Base-by-base conservation (phyloP, 352 stramenopile species). In the Phytophthora multivora region DNA sequence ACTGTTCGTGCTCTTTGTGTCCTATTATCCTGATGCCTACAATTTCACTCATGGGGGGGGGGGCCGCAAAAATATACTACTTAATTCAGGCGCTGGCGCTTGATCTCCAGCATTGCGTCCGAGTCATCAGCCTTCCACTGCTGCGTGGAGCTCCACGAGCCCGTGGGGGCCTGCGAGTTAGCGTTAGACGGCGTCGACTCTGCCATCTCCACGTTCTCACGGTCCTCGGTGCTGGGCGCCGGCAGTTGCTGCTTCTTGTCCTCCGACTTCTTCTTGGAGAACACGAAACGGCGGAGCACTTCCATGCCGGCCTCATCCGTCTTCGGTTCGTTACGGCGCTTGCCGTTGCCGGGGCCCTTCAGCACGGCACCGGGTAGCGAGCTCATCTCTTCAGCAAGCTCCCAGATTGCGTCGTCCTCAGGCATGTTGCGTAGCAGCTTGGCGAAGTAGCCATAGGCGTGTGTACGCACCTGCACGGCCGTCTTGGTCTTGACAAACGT, bases 371-470 rank as follows among this genome's bases (percentile, higher is more conserved):
- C 83, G 0, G 85, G 85, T 2, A 93, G 56, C 6, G 82, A 91
- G 50, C 82, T 93, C 79, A 91, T 88, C 48, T 90, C 83, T 30
- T 93, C 80, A 0, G 85, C 85, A 2, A 91, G 69, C 52, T 90
- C 85, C 85, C 85, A 93, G 42, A 90, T 85, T 1, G 77, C 80
- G 40, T 93, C 85, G 31, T 93, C 85, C 61, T 94, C 86, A 1
- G 86, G 86, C 83, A 94, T 91, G 55, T 94, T 94, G 12, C 86
- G 79, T 30, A 94, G 69, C 30, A 94, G 68, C 60, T 94, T 94
- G 50, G 86, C 86, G 65, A 94, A 94, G 71, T 94, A 94, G 4
- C 86, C 86, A 63, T 94, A 94, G n/a, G 86, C 86, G 61, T 94
- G 86, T 5, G 86, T 94, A 47, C 86, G 83, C 13, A 94, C 86